phyloP scores from a whole-genome alignment of 768 basidiomycete genomes.

The Sutorius australiensis region DNA sequence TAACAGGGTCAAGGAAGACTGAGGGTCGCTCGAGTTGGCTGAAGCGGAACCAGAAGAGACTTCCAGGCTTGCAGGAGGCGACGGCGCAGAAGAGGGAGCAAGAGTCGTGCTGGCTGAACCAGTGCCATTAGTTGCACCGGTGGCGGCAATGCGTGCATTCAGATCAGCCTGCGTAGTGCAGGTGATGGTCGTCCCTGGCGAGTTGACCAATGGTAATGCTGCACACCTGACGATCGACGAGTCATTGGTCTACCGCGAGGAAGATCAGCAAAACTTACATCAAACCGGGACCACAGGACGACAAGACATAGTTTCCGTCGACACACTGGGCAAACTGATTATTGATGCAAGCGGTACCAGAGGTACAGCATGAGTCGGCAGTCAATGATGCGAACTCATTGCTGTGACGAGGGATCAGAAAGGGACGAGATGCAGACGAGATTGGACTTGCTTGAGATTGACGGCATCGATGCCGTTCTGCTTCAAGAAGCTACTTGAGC shows the following conservation, averaged over 20 bases:
- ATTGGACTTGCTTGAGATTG: constrained; percentile 37
- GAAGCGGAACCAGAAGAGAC: constrained; percentile 7
- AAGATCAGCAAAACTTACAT: constrained; percentile 6
- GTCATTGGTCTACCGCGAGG: not conserved
- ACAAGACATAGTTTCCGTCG: constrained; percentile 36
- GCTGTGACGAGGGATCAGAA: constrained; percentile 13
- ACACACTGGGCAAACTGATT: constrained; percentile 55
- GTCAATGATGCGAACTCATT: constrained; percentile 19
- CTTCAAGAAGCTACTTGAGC: constrained; percentile 24
- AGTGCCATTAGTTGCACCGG: constrained; percentile 21
- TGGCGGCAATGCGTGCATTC: constrained; percentile 44
- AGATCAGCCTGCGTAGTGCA: constrained; percentile 50
- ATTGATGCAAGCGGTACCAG: constrained; percentile 47
- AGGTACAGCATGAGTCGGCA: constrained; percentile 34
- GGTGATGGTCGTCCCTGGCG: constrained; percentile 46
- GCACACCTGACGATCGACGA: constrained; percentile 12
- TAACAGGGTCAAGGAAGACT: constrained; percentile 37
- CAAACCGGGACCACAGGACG: constrained; percentile 18
- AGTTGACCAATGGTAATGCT: constrained; percentile 50
- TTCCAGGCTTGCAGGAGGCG: not conserved
- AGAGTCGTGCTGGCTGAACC: constrained; percentile 15
- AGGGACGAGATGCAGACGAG: not conserved
- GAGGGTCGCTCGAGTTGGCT: constrained; percentile 19
- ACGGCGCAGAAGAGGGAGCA: constrained; percentile 13
- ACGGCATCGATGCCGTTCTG: constrained; percentile 43